Conservation (phyloP, 148 eudicot species). For the Spergularia bocconei region DNA sequence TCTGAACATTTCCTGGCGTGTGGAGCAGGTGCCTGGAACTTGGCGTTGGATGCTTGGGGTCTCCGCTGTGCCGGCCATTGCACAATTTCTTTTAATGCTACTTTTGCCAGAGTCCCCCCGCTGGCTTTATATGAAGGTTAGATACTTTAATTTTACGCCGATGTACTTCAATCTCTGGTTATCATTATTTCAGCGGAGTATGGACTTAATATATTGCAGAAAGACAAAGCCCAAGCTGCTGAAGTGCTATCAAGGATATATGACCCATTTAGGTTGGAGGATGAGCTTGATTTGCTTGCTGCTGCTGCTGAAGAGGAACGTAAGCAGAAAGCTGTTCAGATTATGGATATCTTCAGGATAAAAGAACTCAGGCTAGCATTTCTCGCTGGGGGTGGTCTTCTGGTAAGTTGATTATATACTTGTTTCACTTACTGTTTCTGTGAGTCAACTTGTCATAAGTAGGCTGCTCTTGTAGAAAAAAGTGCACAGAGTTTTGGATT, state of each 20-base stretch:
- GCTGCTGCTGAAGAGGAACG: slow-evolving; percentile 70
- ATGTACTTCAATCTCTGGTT: not conserved
- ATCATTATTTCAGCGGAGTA: not conserved
- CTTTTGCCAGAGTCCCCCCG: slow-evolving; percentile 92
- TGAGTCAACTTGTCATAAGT: not conserved
- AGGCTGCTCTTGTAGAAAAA: not conserved
- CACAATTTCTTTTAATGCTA: slow-evolving; percentile 79
- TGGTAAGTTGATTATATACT: slow-evolving; percentile 41
- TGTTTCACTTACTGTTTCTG: not conserved
- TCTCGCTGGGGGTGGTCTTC: slow-evolving; percentile 93
- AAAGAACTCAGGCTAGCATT: slow-evolving; percentile 93
- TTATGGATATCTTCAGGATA: slow-evolving; percentile 53
- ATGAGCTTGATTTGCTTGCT: slow-evolving; percentile 73
- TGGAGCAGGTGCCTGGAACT: slow-evolving; percentile 80
- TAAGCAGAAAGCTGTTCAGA: slow-evolving; percentile 44
- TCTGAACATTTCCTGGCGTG: not conserved
- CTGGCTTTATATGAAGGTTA: slow-evolving; percentile 93
- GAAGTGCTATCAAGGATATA: slow-evolving; percentile 83
- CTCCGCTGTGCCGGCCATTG: slow-evolving; percentile 76
- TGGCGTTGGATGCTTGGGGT: slow-evolving; percentile 99
- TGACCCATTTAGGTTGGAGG: slow-evolving; percentile 75
- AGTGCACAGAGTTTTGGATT: too few species aligned
- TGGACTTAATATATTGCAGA: slow-evolving; percentile 38
- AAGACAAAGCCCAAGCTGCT: slow-evolving; percentile 65
- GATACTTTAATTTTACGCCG: not conserved